Conservation (phyloP, 2,329 filamentous ascomycete genomes). For the Colletotrichum chlorophyti region DNA sequence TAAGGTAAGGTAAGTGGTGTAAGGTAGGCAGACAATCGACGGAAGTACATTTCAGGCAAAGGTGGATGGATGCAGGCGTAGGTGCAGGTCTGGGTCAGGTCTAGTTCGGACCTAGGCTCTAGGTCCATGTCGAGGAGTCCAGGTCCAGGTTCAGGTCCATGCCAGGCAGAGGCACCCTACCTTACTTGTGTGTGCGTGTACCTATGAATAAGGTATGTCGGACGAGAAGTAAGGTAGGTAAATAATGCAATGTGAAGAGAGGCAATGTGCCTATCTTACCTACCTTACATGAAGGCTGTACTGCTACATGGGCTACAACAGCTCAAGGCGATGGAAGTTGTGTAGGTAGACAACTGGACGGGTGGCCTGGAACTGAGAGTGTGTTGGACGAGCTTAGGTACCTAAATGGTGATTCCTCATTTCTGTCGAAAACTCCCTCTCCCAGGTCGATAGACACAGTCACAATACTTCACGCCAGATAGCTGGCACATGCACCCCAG, state of each 20-base stretch:
- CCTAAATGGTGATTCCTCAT: too few relatives aligned
- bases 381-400: too few relatives aligned
- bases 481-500: not conserved
- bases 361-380: too few relatives aligned
- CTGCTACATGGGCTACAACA: too few relatives aligned
- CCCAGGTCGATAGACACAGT: too few relatives aligned
- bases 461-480: not conserved
- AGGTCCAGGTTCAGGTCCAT: slow-evolving; percentile 17
- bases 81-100: slow-evolving; percentile 14
- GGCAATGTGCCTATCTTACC: too few relatives aligned
- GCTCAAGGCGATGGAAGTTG: too few relatives aligned
- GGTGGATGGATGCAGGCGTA: not conserved
- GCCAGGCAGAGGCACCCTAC: slow-evolving; percentile 17
- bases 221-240: not conserved
- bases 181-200: slow-evolving; percentile 13
- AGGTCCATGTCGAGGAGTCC: slow-evolving; percentile 5
- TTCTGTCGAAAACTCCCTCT: too few relatives aligned
- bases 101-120: slow-evolving; percentile 8
- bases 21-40: not conserved
- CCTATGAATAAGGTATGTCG: too few relatives aligned
- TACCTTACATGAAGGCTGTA: too few relatives aligned
- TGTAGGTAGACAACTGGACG: too few relatives aligned
- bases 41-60: not conserved
- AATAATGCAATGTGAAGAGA: not conserved
- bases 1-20: not conserved